Percentiles rank a stretch among this genome's conserved stretches.
Conservation (phyloP, 192 early-diverging fungal genomes). For the Podila epicladia region DNA sequence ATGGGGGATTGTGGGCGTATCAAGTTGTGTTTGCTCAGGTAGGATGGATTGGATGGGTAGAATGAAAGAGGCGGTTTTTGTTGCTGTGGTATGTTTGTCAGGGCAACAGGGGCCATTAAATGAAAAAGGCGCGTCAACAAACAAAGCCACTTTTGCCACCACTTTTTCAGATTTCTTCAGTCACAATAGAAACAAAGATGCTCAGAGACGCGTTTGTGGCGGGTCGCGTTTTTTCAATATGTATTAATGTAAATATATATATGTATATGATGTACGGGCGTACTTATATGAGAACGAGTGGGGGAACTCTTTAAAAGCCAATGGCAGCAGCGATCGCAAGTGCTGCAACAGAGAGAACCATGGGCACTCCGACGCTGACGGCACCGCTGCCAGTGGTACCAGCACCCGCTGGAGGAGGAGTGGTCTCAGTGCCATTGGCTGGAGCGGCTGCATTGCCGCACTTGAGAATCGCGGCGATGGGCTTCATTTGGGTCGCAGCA, state of each 20-base stretch:
- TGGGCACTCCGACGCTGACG: not conserved
- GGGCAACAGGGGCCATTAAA: not conserved
- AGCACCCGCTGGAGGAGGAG: not conserved
- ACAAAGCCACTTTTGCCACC: constrained; percentile 3
- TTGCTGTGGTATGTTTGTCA: not conserved
- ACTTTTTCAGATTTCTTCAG: not conserved
- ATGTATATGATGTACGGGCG: too few species aligned
- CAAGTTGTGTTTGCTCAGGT: not conserved
- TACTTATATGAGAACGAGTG: too few species aligned
- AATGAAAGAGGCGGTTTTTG: not conserved
- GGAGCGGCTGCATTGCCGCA: constrained; percentile 2
- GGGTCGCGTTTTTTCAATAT: not conserved
- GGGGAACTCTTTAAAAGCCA: not conserved
- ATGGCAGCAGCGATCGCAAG: not conserved
- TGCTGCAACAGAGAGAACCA: not conserved
- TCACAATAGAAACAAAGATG: not conserved
- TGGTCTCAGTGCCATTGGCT: not conserved
- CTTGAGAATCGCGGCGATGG: not conserved
- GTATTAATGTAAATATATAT: too few species aligned
- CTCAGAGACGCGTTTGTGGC: not conserved
- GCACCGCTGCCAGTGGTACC: not conserved
- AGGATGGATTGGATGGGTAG: not conserved
- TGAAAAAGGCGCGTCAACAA: not conserved
- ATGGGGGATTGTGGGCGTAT: not conserved
- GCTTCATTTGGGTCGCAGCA: not conserved